A percentile compares a stretch with the other conserved stretches of the same genome.
These are phyloP conservation scores for Kazachstania viticola DNA, from an alignment of 805 yeast genomes.

Conservation along the genomic window DNA sequence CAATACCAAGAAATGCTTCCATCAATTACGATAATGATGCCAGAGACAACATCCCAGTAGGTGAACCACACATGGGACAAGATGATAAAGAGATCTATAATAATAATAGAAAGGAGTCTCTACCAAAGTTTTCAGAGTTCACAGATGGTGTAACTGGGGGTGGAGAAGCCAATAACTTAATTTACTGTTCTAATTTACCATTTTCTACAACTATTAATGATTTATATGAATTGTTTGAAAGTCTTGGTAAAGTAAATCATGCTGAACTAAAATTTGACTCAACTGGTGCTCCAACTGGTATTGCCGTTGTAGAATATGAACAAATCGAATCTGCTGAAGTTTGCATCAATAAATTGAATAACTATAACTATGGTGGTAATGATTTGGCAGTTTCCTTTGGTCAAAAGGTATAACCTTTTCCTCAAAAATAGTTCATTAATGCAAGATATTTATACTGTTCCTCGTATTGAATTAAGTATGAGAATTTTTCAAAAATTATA, in stretches of 20 bases:
- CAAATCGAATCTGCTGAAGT: slow-evolving; percentile 53
- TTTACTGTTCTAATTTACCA: slow-evolving; percentile 73
- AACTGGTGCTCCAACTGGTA: slow-evolving; percentile 63
- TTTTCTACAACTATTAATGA: slow-evolving; percentile 78
- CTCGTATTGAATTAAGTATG: too few relatives aligned
- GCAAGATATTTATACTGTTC: too few relatives aligned
- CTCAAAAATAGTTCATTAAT: too few relatives aligned
- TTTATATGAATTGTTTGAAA: slow-evolving; percentile 72
- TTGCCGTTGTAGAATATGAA: slow-evolving; percentile 72
- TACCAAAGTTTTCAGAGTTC: slow-evolving; percentile 31
- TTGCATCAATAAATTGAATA: slow-evolving; percentile 64
- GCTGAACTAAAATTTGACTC: slow-evolving; percentile 65
- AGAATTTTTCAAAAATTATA: too few relatives aligned
- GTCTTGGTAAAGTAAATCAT: slow-evolving; percentile 60
- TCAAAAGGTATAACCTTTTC: too few relatives aligned
- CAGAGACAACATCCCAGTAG: background rate
- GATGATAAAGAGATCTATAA: slow-evolving; percentile 2
- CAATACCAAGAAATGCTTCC: background rate
- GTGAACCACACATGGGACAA: background rate
- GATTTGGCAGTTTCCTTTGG: slow-evolving; percentile 62
- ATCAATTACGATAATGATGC: background rate
- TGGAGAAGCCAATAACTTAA: slow-evolving; percentile 47
- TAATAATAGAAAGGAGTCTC: slow-evolving; percentile 4
- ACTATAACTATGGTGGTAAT: slow-evolving; percentile 78
- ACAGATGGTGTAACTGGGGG: slow-evolving; percentile 54